Conservation (phyloP, 257 asterid species). For the Sherardia arvensis region DNA sequence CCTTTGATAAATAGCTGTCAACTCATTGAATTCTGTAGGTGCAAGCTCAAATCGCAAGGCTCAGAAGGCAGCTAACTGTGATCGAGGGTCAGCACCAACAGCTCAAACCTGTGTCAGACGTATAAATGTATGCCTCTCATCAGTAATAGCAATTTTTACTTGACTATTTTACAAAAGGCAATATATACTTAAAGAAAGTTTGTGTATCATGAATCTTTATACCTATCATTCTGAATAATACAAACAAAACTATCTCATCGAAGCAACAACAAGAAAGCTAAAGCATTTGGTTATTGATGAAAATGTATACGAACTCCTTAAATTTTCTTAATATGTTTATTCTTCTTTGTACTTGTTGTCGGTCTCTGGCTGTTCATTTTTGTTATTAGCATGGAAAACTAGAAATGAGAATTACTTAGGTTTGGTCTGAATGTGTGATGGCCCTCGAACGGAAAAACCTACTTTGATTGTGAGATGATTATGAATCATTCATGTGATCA, state of each 20-base stretch:
- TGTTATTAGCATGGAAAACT: not conserved
- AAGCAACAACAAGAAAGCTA: not conserved
- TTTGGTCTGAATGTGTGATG: not conserved
- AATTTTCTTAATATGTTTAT: too few species aligned
- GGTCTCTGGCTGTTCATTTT: not conserved
- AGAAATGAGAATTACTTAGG: not conserved
- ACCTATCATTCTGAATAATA: not conserved
- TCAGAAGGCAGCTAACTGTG: slow-evolving; percentile 65
- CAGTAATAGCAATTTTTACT: slow-evolving; percentile 9
- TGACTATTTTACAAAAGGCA: not conserved
- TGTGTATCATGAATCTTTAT: not conserved
- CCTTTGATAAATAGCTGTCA: slow-evolving; percentile 2
- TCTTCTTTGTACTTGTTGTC: not conserved
- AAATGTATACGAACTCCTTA: not conserved
- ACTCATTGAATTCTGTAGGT: slow-evolving; percentile 38
- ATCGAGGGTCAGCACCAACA: slow-evolving; percentile 59
- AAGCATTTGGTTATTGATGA: not conserved
- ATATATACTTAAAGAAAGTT: not conserved
- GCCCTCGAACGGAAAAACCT: not conserved
- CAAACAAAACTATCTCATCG: slow-evolving; percentile 1
- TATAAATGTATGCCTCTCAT: slow-evolving; percentile 28
- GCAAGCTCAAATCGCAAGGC: slow-evolving; percentile 82
- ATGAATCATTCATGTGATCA: not conserved
- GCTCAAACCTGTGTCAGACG: slow-evolving; percentile 42
- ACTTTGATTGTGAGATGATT: not conserved